Evolutionary conservation across 164 flowering plant genomes (phyloP), one percentile per base, ranked within the genome.

Genomic region (Liriodendron chinense): DNA sequence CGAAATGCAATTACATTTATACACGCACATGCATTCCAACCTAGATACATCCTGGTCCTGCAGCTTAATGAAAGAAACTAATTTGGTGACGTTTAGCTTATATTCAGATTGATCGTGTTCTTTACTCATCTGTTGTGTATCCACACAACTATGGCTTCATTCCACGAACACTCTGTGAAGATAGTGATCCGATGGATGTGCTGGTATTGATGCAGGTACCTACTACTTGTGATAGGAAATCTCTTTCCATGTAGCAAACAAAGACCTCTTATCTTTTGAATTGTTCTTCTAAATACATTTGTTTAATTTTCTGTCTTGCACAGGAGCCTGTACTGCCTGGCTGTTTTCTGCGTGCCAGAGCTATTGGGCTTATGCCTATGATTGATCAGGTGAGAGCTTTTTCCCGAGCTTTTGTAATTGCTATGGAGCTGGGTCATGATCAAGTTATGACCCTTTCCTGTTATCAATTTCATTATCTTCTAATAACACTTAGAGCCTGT

Each of bases 141-240:
- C 98, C 98, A 34, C 98, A 93, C 88, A 93, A 93, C 83, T 93
- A 93, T 81, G 98, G 96, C 66, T 94, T 94, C 85, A 92, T 94
- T 61, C 97, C 98, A 0, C 78, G 97, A 47, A 94, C 97, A 63
- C 62, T 94, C 59, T 94, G 97, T 76, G 97, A 94, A 76, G 98
- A 94, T 73, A 86, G 90, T 82, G 98, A 94, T 80, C 98, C 97
- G 21, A 90, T 94, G 91, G 98, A 92, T 81, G 98, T 94, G 28
- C 82, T 94, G 82, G 75, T 92, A 61, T 83, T 94, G 77, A 94
- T 94, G 98, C 98, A 94, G 96, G 98, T 94, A 79, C 24, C 25
- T 34, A 21, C 64, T 57, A 47, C 50, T 23, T 66, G 20, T 9
- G 6, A 21, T 67, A 8, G 47, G 20, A 24, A 16, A n/a, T 63